Evolutionary conservation across 2,329 filamentous ascomycete species (phyloP).

Genomic region (Esteya vermicola): DNA sequence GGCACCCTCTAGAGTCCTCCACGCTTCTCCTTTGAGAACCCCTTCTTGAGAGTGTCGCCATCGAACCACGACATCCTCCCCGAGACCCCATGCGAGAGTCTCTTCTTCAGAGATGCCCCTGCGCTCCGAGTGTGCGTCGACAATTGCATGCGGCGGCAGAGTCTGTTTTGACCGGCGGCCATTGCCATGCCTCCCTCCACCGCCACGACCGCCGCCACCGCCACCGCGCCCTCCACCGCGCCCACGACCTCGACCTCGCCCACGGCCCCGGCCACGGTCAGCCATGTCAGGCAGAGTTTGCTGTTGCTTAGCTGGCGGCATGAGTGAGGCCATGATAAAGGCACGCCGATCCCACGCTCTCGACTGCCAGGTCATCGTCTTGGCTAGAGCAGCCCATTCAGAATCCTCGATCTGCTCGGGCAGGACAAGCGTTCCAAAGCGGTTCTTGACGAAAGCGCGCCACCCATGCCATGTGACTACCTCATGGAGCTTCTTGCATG

Average conservation of each 20-base stretch:
- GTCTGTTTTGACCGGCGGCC: background rate
- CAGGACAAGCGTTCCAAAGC: conserved; percentile 26
- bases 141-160: conserved; percentile 16
- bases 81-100: conserved; percentile 1
- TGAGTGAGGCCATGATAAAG: conserved; percentile 22
- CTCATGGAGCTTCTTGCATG: conserved; percentile 23
- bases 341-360: conserved; percentile 37
- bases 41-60: background rate
- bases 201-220: conserved; percentile 20
- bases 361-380: conserved; percentile 31
- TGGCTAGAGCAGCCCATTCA: conserved; percentile 24
- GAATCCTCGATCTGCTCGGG: conserved; percentile 11
- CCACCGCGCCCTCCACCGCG: too few relatives aligned
- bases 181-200: background rate
- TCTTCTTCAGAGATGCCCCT: conserved; percentile 35
- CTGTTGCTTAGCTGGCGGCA: conserved; percentile 11
- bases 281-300: background rate
- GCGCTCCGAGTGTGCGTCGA: conserved; percentile 23
- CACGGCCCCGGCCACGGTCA: conserved; percentile 14
- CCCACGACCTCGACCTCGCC: conserved; percentile 16
- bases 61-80: conserved; percentile 2
- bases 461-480: conserved; percentile 30
- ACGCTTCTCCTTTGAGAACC: background rate
- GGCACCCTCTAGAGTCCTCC: background rate
- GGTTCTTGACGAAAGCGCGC: conserved; percentile 30